phyloP scores from a whole-genome alignment of 75 land plant genomes.

The Picea glauca region DNA sequence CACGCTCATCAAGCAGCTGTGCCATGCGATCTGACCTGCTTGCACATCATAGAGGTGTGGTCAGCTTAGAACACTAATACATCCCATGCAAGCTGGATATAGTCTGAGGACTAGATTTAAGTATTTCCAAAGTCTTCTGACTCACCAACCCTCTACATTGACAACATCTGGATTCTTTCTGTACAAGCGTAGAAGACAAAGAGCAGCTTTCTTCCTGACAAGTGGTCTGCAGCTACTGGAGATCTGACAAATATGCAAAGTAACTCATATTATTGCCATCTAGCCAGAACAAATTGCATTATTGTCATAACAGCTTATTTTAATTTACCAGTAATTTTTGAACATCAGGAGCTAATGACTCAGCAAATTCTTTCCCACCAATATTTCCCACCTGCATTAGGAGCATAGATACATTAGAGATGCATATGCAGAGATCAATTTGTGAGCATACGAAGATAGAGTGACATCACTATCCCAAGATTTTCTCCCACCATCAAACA shows the following conservation, averaged over 20 bases:
- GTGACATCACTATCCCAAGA: too few species aligned
- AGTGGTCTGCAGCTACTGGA: slow-evolving; percentile 95
- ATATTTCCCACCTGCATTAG: slow-evolving; percentile 87
- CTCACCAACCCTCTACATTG: slow-evolving; percentile 98
- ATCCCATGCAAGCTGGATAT: neutral
- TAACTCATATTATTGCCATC: neutral
- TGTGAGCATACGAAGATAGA: too few species aligned
- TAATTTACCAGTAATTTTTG: slow-evolving; percentile 89
- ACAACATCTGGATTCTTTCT: slow-evolving; percentile 99
- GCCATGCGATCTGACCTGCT: slow-evolving; percentile 98
- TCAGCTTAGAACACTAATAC: slow-evolving; percentile 5
- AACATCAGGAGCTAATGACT: slow-evolving; percentile 97
- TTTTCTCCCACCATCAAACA: too few species aligned
- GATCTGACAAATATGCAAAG: slow-evolving; percentile 40
- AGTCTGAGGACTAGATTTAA: neutral
- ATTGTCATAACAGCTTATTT: neutral
- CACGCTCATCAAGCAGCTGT: slow-evolving; percentile 95
- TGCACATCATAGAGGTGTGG: neutral
- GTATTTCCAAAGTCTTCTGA: neutral
- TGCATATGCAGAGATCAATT: neutral
- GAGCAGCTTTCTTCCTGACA: slow-evolving; percentile 96
- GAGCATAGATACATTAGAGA: neutral
- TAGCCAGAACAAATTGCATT: neutral
- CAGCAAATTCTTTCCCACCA: slow-evolving; percentile 98
- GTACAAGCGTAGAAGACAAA: slow-evolving; percentile 87